Base-by-base conservation (phyloP, 1,139 yeast species). In the Diutina mesorugosa region DNA sequence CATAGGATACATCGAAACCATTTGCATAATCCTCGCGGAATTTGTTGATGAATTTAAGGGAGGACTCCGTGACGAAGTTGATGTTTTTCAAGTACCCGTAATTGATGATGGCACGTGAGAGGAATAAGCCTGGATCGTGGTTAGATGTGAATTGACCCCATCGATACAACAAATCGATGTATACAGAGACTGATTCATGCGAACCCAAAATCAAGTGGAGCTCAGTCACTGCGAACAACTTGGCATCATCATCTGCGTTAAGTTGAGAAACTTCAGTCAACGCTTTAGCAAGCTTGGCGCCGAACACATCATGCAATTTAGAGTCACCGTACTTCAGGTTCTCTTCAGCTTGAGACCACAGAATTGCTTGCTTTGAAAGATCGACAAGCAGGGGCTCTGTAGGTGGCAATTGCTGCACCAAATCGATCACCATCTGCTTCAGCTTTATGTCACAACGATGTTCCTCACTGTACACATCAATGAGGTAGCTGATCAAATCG, bases 261-360 rank as follows among this genome's bases (percentile, higher is more conserved):
- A 66, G 69, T 18, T 65, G 62, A 28, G 65, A 59, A 47, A 64
- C 59, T 12, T 60, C 57, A 14, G 58, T 52, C 63, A 59, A 67
- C 12, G 66, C 64, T 45, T 64, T 65, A 59, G 81, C 70, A 55
- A 89, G 74, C 64, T 87, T 85, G 47, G 74, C 69, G 0, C 97
- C 97, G 60, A 91, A 77, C 21, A 85, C 77, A 61, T 85, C 85
- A 65, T 89, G 91, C 58, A 93, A 72, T 55, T 82, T 85, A 6
- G 85, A 76, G 65, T 90, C 96, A 4, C 97, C 97, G 61, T 80
- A 80, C 58, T 80, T 80, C 0, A 71, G 72, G 3, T 64, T 65
- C 2, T 81, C 73, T 55, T 68, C 69, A 56, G 76, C 76, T 55
- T 72, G 71, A 0, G 91, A 77, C 90, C 96, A 91, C 57, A 77